Conservation (phyloP, 768 basidiomycete species). For the Tremella yokohamensis region DNA sequence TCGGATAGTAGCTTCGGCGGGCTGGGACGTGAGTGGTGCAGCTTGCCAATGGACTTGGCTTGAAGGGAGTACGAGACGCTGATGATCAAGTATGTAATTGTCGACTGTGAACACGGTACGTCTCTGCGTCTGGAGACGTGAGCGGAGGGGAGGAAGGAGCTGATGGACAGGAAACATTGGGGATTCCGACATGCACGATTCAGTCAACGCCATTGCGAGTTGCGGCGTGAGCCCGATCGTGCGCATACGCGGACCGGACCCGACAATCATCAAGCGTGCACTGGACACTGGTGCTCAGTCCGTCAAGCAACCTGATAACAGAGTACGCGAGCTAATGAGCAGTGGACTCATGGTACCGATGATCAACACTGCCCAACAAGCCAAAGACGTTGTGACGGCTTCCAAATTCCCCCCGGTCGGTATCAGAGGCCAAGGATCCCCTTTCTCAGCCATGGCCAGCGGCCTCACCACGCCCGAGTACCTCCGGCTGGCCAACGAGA, state of each 20-base stretch:
- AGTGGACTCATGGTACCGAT: conserved; percentile 20
- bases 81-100: conserved; percentile 12
- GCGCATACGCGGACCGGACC: conserved; percentile 17
- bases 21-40: conserved; percentile 22
- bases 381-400: conserved; percentile 14
- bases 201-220: conserved; percentile 23
- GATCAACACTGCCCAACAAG: conserved; percentile 28
- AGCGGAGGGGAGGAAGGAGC: background rate
- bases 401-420: conserved; percentile 34
- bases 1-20: conserved; percentile 14
- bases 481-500: conserved; percentile 56
- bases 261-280: conserved; percentile 28
- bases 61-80: too few species aligned
- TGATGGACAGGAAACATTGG: conserved; percentile 13
- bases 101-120: conserved; percentile 29
- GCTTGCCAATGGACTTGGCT: background rate
- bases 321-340: background rate
- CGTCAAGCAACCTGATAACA: background rate
- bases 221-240: conserved; percentile 27
- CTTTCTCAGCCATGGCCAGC: conserved; percentile 17
- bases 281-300: conserved; percentile 36
- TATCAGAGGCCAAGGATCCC: conserved; percentile 21
- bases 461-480: conserved; percentile 34
- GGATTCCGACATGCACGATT: conserved; percentile 32
- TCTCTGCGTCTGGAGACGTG: background rate